Evolutionary conservation across 2,329 filamentous ascomycete species (phyloP), one percentile per base, ranked within the genome.

Genomic region (Fusarium nodosum): DNA sequence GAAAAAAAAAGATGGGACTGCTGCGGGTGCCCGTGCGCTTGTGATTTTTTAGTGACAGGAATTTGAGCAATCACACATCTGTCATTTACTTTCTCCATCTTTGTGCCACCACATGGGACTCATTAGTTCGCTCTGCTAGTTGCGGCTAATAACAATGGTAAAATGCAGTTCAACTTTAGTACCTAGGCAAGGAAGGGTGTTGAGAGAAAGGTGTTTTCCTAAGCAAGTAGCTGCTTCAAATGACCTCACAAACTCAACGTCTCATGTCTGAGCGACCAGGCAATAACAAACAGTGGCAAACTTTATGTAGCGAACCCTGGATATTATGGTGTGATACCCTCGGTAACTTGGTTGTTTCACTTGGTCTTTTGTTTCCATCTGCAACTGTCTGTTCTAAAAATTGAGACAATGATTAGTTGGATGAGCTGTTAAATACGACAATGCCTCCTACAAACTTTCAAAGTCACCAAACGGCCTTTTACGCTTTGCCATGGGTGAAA

Each of bases 41-140:
- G 46, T 48, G 22, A 11, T 48, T 48, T 46, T 48, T 20, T 31
- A 48, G 45, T 20, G 44, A 5, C 4, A 2, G 4, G 28, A 48
- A 26, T 46, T 31, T 31, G 33, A 51, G 33, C 47, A 51, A 51
- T 28, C 24, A 28, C 47, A 46, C 44, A 31, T 46, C 24, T 31
- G 26, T 15, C 26, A 46, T 46, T 46, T 20, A 46, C 44, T 46
- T 46, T 46, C 13, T 31, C 33, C 33, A 7, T 28, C 24, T 28
- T 28, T 39, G 48, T 51, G 48, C 6, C 9, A 52, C 48, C 48
- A 41, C 48, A 52, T 52, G 48, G 41, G 48, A 52, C 41, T 20
- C 22, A 5, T 30, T 41, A 50, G 31, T 20, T 4, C 18, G 11
- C 28, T 22, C 13, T 6, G 15, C 24, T 8, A 20, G 48, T 39